Conservation (phyloP, 192 early-diverging fungal genomes). For the Powellomyces hirtus region DNA sequence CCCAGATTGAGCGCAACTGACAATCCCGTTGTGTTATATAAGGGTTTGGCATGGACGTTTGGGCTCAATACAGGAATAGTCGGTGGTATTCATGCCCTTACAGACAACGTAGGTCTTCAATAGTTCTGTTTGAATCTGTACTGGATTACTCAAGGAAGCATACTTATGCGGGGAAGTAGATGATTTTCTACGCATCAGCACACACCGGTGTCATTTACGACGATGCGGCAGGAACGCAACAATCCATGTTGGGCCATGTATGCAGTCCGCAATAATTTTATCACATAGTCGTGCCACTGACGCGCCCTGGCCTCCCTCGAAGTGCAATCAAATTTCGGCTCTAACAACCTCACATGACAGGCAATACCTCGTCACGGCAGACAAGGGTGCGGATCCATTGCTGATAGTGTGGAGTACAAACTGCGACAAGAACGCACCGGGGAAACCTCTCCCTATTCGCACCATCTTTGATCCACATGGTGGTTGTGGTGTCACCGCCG, state of each 20-base stretch:
- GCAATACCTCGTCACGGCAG: conserved; percentile 53
- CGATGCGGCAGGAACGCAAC: conserved; percentile 39
- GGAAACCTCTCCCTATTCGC: conserved; percentile 52
- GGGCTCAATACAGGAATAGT: conserved; percentile 39
- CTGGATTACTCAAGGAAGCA: no score
- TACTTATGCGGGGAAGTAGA: no score
- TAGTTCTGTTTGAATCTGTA: conserved; percentile 10
- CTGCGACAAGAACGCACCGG: neutral
- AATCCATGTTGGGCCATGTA: conserved; percentile 59
- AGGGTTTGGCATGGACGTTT: conserved; percentile 49
- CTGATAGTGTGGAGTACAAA: conserved; percentile 59
- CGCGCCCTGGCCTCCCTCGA: neutral
- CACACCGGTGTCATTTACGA: conserved; percentile 57
- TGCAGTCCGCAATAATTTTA: neutral
- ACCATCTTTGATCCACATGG: conserved; percentile 55
- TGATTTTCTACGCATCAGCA: conserved; percentile 52
- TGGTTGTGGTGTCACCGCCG: conserved; percentile 42
- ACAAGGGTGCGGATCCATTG: conserved; percentile 46
- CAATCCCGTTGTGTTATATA: neutral
- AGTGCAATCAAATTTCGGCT: conserved; percentile 51
- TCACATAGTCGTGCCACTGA: neutral
- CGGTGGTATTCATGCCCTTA: conserved; percentile 36
- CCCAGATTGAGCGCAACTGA: neutral
- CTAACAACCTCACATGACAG: conserved; percentile 38
- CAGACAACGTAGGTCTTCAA: conserved; percentile 27